Conservation (phyloP, 306 rosid species). For the Abrus pulchellus region DNA sequence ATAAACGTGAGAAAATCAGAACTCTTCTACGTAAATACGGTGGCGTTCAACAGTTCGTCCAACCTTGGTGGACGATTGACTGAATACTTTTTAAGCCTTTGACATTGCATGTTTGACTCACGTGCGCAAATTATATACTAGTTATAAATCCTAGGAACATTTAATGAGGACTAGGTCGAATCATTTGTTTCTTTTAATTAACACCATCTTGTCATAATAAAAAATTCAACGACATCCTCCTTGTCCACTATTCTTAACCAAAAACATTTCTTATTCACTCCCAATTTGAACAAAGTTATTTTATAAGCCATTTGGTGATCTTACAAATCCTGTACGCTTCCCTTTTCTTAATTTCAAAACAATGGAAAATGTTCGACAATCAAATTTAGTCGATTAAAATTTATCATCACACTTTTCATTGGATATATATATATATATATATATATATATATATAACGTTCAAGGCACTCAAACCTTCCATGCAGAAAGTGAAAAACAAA, state of each 20-base stretch:
- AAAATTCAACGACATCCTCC: constrained; percentile 33
- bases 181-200: constrained; percentile 2
- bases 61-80: background rate
- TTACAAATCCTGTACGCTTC: background rate
- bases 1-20: no score
- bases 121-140: background rate
- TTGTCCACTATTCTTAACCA: constrained; percentile 24
- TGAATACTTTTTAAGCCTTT: background rate
- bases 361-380: no score
- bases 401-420: no score
- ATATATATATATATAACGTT: background rate
- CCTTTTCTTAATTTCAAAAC: background rate
- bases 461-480: background rate
- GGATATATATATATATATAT: background rate
- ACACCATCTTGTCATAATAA: background rate
- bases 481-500: background rate
- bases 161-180: background rate
- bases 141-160: background rate
- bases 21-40: background rate
- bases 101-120: constrained; percentile 32
- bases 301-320: background rate
- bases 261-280: background rate
- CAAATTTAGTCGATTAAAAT: no score
- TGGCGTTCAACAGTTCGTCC: background rate
- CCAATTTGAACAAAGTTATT: constrained; percentile 5